These are phyloP conservation scores for Pestalotiopsis fici DNA, from an alignment of 2,329 filamentous ascomycete genomes.

Conservation along the genomic window DNA sequence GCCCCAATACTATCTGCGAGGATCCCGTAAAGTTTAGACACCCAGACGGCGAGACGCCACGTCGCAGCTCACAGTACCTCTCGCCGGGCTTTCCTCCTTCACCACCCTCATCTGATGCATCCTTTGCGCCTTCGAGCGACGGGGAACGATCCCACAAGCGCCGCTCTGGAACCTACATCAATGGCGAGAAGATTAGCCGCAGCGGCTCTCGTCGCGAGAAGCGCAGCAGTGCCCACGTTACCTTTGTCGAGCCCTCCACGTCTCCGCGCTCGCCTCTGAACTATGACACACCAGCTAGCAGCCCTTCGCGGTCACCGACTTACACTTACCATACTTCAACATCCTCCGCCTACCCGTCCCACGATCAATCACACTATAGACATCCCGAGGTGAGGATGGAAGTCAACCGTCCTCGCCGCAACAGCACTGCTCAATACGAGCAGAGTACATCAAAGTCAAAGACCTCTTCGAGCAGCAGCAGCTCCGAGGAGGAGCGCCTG, in stretches of 20 bases:
- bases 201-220: constrained; percentile 6
- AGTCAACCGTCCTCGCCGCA: constrained; percentile 5
- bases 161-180: constrained; percentile 7
- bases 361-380: not conserved
- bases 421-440: constrained; percentile 2
- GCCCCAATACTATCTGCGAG: not conserved
- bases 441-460: not conserved
- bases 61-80: not conserved
- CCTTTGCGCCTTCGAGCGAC: constrained; percentile 8
- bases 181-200: constrained; percentile 3
- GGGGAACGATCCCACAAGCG: constrained; percentile 10
- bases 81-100: constrained; percentile 5
- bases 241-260: constrained; percentile 3
- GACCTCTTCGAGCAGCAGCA: not conserved
- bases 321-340: not conserved
- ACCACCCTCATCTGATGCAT: constrained; percentile 9
- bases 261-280: constrained; percentile 5
- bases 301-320: constrained; percentile 5
- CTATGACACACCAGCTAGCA: constrained; percentile 1
- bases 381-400: constrained; percentile 5
- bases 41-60: constrained; percentile 1
- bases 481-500: not conserved
- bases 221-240: constrained; percentile 7
- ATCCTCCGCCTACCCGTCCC: not conserved
- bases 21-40: constrained; percentile 7